Evolutionary conservation across 495 filamentous ascomycete species (phyloP).

Genomic region (Xylaria castorea): DNA sequence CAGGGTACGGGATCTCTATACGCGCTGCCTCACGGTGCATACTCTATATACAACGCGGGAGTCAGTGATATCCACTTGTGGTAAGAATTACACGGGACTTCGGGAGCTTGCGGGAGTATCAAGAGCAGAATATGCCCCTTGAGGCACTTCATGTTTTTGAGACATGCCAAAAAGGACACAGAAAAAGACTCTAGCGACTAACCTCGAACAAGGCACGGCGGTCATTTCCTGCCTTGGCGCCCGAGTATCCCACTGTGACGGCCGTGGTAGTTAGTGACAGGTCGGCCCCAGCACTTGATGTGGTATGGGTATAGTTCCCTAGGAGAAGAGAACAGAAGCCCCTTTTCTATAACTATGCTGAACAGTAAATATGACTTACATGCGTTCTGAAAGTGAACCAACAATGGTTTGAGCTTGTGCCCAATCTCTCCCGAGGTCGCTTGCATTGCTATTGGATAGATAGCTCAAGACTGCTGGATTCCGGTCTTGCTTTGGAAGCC

Average conservation of each 20-base stretch:
- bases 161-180: too few relatives aligned
- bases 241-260: neutral
- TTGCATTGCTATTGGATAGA: neutral
- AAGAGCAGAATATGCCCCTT: too few relatives aligned
- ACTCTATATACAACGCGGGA: too few relatives aligned
- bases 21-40: conserved; percentile 7
- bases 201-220: neutral
- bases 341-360: neutral
- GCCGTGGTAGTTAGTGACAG: neutral
- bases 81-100: too few relatives aligned
- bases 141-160: too few relatives aligned
- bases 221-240: neutral
- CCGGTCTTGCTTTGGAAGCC: neutral
- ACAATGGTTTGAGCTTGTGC: neutral
- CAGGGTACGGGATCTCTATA: conserved; percentile 7
- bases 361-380: neutral
- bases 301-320: neutral
- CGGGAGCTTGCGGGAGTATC: too few relatives aligned
- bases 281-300: neutral
- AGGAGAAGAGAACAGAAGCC: neutral
- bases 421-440: neutral
- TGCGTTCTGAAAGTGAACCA: neutral
- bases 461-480: neutral
- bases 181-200: too few relatives aligned
- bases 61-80: too few relatives aligned